Conservation (phyloP, 202 grass and related monocot genomes). For the Schoenoplectus tabernaemontani region DNA sequence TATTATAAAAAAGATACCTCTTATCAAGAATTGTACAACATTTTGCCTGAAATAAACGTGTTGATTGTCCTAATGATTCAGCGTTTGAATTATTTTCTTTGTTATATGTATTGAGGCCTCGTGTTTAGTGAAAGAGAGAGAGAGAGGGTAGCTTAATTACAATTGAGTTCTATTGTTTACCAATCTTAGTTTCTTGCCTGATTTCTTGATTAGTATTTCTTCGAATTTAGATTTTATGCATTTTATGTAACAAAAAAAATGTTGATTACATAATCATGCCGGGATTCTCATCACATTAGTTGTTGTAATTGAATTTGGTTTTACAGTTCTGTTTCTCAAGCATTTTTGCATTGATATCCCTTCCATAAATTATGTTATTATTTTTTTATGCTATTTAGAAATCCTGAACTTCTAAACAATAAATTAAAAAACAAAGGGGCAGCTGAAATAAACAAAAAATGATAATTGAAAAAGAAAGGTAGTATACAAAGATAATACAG, state of each 20-base stretch:
- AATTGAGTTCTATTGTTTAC: too few species aligned
- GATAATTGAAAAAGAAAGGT: neutral
- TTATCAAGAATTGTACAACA: neutral
- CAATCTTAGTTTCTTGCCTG: neutral
- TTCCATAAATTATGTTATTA: neutral
- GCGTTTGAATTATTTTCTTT: too few species aligned
- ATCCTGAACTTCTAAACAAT: neutral
- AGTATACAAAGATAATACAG: neutral
- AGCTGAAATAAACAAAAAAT: conserved; percentile 3
- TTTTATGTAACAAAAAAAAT: neutral
- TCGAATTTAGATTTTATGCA: neutral
- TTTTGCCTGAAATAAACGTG: neutral
- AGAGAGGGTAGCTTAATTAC: neutral
- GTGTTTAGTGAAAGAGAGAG: neutral
- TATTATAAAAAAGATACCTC: conserved; percentile 1
- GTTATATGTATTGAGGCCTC: neutral
- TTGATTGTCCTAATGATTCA: too few species aligned
- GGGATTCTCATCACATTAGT: neutral
- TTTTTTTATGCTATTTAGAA: neutral
- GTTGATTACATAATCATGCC: neutral
- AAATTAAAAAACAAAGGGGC: neutral
- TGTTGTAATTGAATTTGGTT: neutral
- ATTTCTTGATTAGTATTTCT: neutral
- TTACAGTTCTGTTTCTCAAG: neutral
- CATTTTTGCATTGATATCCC: neutral